Evolutionary conservation across 1,284 basidiomycete species (phyloP).

Genomic region (Volvariella volvacea): DNA sequence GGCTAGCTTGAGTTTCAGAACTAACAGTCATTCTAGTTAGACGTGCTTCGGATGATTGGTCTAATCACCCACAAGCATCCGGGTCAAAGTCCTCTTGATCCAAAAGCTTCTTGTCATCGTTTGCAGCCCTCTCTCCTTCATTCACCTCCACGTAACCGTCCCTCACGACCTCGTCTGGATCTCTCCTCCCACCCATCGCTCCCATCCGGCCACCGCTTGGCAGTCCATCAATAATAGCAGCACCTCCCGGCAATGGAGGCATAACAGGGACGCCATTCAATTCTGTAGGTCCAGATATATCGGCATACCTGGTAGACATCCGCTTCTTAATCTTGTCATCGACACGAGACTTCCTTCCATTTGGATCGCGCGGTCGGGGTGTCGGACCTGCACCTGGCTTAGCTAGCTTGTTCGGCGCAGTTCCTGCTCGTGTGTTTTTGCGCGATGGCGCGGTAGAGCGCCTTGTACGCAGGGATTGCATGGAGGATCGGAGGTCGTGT

Average conservation of each 20-base stretch:
- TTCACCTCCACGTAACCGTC: constrained; percentile 16
- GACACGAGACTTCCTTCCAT: constrained; percentile 60
- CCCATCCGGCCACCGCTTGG: constrained; percentile 23
- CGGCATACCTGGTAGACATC: constrained; percentile 86
- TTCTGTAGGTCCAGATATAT: constrained; percentile 63
- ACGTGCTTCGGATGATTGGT: not conserved
- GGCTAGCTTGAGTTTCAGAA: constrained; percentile 67
- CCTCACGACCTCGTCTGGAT: not conserved
- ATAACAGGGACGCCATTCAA: constrained; percentile 40
- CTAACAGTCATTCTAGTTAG: constrained; percentile 27
- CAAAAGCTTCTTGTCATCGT: constrained; percentile 54
- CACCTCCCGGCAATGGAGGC: constrained; percentile 30
- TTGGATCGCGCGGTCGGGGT: constrained; percentile 23
- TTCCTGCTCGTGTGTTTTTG: constrained; percentile 25
- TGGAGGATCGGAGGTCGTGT: constrained; percentile 16
- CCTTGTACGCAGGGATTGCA: constrained; percentile 64
- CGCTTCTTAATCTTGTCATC: constrained; percentile 93
- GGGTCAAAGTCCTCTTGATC: constrained; percentile 77
- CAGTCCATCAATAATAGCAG: not conserved
- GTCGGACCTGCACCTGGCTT: constrained; percentile 26
- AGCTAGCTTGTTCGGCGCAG: constrained; percentile 30
- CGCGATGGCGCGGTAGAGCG: constrained; percentile 40
- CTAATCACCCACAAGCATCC: constrained; percentile 59
- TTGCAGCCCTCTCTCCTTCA: constrained; percentile 37
- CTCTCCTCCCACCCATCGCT: constrained; percentile 6